Percentiles rank a stretch among this genome's conserved stretches.
phyloP scores from a whole-genome alignment of 2,329 filamentous ascomycete genomes.

The Phoma sp. region DNA sequence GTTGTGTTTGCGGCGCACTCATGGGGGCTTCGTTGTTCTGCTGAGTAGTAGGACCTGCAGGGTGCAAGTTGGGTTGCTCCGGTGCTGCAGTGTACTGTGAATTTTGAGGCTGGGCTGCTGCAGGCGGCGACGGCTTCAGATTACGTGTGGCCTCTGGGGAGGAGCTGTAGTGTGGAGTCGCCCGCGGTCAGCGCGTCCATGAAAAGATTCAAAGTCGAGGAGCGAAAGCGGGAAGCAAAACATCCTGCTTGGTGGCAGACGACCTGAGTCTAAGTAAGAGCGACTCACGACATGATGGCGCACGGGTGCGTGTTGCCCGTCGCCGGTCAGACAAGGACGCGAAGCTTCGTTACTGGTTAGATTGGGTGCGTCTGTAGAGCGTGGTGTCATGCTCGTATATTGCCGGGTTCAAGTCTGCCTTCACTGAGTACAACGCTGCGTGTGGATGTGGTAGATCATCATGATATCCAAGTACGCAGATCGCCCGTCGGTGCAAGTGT shows the following conservation, averaged over 20 bases:
- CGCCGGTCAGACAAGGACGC: conserved; percentile 31
- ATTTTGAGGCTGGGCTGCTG: conserved; percentile 36
- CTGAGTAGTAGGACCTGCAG: conserved; percentile 36
- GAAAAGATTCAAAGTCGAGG: conserved; percentile 9
- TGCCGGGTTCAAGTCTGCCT: conserved; percentile 36
- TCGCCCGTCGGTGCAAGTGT: conserved; percentile 42
- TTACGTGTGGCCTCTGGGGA: conserved; percentile 54
- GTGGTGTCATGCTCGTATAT: conserved; percentile 47
- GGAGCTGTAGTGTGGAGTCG: conserved; percentile 43
- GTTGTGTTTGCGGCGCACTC: conserved; percentile 27
- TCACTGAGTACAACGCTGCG: conserved; percentile 42
- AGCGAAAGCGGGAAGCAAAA: conserved; percentile 9
- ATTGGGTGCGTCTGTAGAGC: conserved; percentile 31
- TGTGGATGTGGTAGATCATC: conserved; percentile 46
- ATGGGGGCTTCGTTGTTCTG: conserved; percentile 27
- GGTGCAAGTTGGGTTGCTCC: conserved; percentile 40
- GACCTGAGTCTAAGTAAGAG: conserved; percentile 22
- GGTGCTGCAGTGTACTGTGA: conserved; percentile 28
- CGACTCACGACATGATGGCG: conserved; percentile 51
- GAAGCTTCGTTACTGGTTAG: conserved; percentile 41
- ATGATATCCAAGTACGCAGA: conserved; percentile 50
- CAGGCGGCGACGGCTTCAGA: conserved; percentile 52
- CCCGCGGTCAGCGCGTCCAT: conserved; percentile 41
- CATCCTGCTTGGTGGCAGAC: conserved; percentile 5
- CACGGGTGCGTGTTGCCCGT: conserved; percentile 29